These are phyloP conservation scores for Cyberlindnera samutprakarnensis DNA, from an alignment of 805 yeast genomes.

Conservation along the genomic window DNA sequence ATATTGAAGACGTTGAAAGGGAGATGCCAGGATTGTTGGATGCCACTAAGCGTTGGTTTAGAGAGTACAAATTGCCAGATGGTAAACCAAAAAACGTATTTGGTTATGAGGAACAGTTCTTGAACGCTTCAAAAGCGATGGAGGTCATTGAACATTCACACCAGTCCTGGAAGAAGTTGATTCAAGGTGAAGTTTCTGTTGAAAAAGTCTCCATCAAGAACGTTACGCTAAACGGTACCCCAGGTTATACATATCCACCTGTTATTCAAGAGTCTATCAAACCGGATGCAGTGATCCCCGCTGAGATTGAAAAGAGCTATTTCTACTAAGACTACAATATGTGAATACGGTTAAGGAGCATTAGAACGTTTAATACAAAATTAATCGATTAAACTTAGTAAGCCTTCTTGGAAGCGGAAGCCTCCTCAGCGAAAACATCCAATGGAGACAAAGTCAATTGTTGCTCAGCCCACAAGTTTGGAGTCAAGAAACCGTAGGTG, in stretches of 20 bases:
- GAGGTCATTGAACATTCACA: constrained; percentile 56
- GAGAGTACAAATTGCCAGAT: constrained; percentile 75
- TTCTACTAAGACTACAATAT: constrained; percentile 1
- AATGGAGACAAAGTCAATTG: constrained; percentile 87
- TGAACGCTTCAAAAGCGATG: constrained; percentile 50
- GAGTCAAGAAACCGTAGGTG: constrained; percentile 99
- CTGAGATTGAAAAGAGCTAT: constrained; percentile 8
- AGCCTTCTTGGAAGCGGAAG: constrained; percentile 57
- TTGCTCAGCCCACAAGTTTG: constrained; percentile 93
- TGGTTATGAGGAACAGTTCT: constrained; percentile 65
- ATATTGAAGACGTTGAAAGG: constrained; percentile 58
- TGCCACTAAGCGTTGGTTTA: constrained; percentile 72
- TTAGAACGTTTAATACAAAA: background rate
- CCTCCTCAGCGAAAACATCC: constrained; percentile 88
- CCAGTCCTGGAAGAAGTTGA: constrained; percentile 56
- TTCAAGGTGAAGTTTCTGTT: constrained; percentile 34
- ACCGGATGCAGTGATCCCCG: constrained; percentile 9
- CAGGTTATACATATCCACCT: constrained; percentile 22
- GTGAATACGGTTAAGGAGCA: background rate
- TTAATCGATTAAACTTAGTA: constrained; percentile 8
- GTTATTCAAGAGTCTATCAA: background rate
- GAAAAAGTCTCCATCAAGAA: constrained; percentile 32
- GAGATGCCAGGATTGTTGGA: constrained; percentile 65
- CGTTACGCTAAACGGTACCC: constrained; percentile 49
- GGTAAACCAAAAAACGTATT: constrained; percentile 72